Evolutionary conservation across 495 filamentous ascomycete genomes (phyloP).

Genomic region (Articulospora tetracladia): DNA sequence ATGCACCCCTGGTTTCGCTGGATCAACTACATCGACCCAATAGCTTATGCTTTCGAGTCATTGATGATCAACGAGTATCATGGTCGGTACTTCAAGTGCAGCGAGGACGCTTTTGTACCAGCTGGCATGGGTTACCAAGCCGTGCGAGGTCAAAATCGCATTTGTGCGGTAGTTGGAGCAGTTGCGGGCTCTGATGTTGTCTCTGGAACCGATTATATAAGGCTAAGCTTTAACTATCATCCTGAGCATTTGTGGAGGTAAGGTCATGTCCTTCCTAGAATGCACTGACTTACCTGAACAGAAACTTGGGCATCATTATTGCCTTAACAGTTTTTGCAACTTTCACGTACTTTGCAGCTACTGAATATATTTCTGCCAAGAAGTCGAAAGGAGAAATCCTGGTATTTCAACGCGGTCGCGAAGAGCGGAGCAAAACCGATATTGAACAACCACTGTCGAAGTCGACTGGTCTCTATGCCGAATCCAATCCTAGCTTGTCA

Average conservation of each 20-base stretch:
- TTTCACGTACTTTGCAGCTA: conserved; percentile 60
- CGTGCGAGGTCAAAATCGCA: neutral
- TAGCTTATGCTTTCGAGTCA: conserved; percentile 78
- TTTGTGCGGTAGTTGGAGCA: conserved; percentile 74
- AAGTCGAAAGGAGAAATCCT: conserved; percentile 87
- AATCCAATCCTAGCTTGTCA: neutral
- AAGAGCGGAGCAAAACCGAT: conserved; percentile 17
- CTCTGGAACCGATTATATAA: conserved; percentile 14
- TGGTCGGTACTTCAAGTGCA: conserved; percentile 38
- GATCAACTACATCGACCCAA: conserved; percentile 80
- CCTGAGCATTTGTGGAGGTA: conserved; percentile 52
- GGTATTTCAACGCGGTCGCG: conserved; percentile 72
- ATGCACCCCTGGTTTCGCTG: conserved; percentile 82
- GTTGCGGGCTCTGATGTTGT: conserved; percentile 60
- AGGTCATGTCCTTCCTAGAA: neutral
- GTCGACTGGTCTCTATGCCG: neutral
- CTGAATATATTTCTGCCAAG: conserved; percentile 69
- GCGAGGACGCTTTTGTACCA: conserved; percentile 1
- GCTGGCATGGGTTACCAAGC: neutral
- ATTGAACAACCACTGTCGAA: neutral
- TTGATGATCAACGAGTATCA: conserved; percentile 66
- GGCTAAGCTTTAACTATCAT: conserved; percentile 53
- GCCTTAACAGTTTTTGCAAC: conserved; percentile 64
- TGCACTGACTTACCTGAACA: neutral
- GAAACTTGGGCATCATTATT: conserved; percentile 60